A percentile compares a stretch with the other conserved stretches of the same genome.
phyloP scores from a whole-genome alignment of 345 rosid species.

The Boechera retrofracta region DNA sequence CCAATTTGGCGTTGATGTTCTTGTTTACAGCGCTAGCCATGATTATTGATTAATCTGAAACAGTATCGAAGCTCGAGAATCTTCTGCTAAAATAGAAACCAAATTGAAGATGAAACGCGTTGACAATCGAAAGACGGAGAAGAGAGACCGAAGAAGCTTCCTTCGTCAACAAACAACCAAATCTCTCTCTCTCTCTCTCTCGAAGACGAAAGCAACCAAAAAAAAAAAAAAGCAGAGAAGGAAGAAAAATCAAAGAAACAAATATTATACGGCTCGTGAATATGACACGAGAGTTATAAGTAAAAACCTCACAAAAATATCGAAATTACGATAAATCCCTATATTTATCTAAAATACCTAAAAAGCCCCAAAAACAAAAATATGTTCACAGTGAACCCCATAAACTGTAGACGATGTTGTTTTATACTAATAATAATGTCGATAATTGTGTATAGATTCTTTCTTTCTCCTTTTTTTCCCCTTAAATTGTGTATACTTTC shows the following conservation, averaged over 20 bases:
- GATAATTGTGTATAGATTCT: background rate
- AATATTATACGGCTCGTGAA: constrained; percentile 33
- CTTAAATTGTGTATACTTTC: background rate
- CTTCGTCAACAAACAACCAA: constrained; percentile 30
- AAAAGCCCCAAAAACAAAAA: background rate
- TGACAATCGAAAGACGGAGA: constrained; percentile 35
- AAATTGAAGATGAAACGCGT: constrained; percentile 19
- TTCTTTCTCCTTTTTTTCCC: no score
- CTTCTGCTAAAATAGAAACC: background rate
- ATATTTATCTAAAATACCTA: background rate
- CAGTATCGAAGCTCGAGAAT: constrained; percentile 10
- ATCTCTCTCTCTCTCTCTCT: constrained; percentile 28
- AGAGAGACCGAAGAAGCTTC: constrained; percentile 41
- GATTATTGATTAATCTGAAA: constrained; percentile 28
- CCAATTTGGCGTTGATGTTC: constrained; percentile 50
- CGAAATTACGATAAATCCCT: background rate
- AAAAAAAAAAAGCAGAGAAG: background rate
- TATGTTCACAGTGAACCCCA: background rate
- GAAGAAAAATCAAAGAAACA: constrained; percentile 9
- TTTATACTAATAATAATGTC: background rate
- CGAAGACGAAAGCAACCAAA: constrained; percentile 23
- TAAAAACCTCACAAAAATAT: background rate
- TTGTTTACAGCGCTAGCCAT: constrained; percentile 47
- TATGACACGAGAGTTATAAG: constrained; percentile 34
- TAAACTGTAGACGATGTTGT: background rate